Evolutionary conservation across 305 asterid species (phyloP), one percentile per base, ranked within the genome.

Genomic region (Nicotiana rustica): DNA sequence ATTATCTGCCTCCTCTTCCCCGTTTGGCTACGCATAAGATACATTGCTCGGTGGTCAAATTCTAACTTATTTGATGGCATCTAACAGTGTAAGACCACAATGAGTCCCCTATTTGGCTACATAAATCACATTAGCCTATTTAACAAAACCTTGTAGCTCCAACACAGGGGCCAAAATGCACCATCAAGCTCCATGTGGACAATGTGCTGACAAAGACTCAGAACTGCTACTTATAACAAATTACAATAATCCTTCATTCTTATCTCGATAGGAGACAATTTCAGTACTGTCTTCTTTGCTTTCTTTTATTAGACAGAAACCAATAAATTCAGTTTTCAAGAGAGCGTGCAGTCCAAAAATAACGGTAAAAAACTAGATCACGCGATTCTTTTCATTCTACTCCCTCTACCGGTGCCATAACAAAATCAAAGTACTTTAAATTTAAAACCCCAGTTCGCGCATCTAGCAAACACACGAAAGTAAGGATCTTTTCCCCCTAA

Each of bases 351-450:
- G 60, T 70, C 36, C 19, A 5, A 70, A 70, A 17, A 18, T 44
- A 12, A 71, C 25, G 18, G 35, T 25, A 73, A 73, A 73, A 12
- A 9, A 73, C 79, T 73, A 75, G 79, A 75, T 75, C 79, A 75
- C 25, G 8, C 7, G 0, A 75, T 6, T 52, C 21, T 4, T 38
- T 73, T 70, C 35, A 70, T 41, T 41, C 67, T 61, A 29, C 33
- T 18, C 64, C 19, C 9, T 59, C 25, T 17, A n/a, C 65, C 2
- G 19, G 12, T 59, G 9, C 65, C 29, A 59, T n/a, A 8, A 59
- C 77, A 68, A 47, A 36, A 68, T 68, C 35, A 41, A 70, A n/a
- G 19, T 47, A 49, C 79, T n/a, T n/a, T n/a, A n/a, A n/a, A n/a
- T 21, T 49, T 3, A 10, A 73, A 6, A 49, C 44, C 79, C 44